Evolutionary conservation across 1,284 basidiomycete species (phyloP).

Genomic region (Leccinum cinnamomeum): DNA sequence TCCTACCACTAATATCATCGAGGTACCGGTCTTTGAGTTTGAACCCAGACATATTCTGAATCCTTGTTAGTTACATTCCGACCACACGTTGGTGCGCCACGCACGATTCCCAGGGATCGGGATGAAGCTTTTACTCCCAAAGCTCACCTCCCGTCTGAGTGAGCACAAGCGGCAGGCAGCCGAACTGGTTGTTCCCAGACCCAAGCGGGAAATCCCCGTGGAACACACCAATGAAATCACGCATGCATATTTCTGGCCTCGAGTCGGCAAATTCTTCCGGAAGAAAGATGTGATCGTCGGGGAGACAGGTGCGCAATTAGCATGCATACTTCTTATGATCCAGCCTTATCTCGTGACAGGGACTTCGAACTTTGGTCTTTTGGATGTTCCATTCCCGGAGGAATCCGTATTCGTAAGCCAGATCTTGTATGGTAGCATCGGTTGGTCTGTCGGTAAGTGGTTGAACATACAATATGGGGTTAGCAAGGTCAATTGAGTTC

Average conservation of each 20-base stretch:
- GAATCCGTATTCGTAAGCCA: conserved; percentile 69
- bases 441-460: conserved; percentile 76
- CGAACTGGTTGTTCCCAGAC: conserved; percentile 50
- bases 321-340: not conserved
- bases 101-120: conserved; percentile 63
- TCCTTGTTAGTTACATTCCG: conserved; percentile 72
- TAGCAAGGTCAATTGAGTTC: conserved; percentile 16
- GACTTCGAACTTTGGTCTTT: conserved; percentile 70
- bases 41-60: conserved; percentile 2
- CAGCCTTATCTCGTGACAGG: conserved; percentile 32
- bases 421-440: conserved; percentile 85
- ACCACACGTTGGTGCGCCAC: conserved; percentile 68
- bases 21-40: conserved; percentile 41
- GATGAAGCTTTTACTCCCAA: conserved; percentile 73
- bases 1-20: conserved; percentile 59
- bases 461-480: conserved; percentile 11
- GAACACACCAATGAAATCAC: conserved; percentile 57
- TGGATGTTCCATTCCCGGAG: conserved; percentile 75
- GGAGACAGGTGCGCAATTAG: conserved; percentile 66
- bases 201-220: conserved; percentile 46
- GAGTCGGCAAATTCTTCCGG: conserved; percentile 76
- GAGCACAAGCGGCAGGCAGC: conserved; percentile 41
- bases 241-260: conserved; percentile 87
- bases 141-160: conserved; percentile 58
- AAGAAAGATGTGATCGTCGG: conserved; percentile 78